phyloP scores from a whole-genome alignment of 768 basidiomycete species.

The Boletus sensibilis region DNA sequence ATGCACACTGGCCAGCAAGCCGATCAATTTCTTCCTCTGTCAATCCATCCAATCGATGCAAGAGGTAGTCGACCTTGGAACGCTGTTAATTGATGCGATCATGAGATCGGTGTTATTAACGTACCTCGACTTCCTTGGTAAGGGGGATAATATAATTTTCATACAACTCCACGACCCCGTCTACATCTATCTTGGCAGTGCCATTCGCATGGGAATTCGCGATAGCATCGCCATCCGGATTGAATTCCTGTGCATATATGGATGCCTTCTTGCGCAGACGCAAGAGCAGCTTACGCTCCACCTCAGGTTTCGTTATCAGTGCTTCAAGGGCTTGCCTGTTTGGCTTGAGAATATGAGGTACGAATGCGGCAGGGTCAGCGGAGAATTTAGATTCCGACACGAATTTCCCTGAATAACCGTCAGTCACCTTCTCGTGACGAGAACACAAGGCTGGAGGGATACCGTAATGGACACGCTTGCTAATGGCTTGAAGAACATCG shows the following conservation, averaged over 20 bases:
- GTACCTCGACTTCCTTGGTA: conserved; percentile 97
- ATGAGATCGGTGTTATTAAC: conserved; percentile 20
- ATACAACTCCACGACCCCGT: conserved; percentile 90
- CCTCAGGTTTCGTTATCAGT: conserved; percentile 96
- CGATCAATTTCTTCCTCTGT: conserved; percentile 76
- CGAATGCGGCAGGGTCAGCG: conserved; percentile 80
- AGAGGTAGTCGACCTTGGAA: conserved; percentile 88
- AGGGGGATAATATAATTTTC: conserved; percentile 95
- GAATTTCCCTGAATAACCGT: conserved; percentile 76
- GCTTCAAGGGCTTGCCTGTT: conserved; percentile 77
- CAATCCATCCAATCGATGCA: conserved; percentile 84
- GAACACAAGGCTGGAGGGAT: conserved; percentile 26
- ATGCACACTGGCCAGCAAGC: conserved; percentile 35
- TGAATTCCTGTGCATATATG: conserved; percentile 81
- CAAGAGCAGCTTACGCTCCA: conserved; percentile 80
- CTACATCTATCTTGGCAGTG: conserved; percentile 80
- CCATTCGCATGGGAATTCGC: conserved; percentile 33
- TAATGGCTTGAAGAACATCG: conserved; percentile 96
- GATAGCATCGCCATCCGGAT: conserved; percentile 57
- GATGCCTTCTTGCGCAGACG: conserved; percentile 83
- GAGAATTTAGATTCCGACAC: conserved; percentile 97
- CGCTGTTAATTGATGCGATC: conserved; percentile 1
- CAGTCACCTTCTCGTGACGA: conserved; percentile 2
- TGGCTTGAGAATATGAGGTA: conserved; percentile 84
- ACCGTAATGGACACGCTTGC: conserved; percentile 98